Percentiles rank a stretch among this genome's conserved stretches.
These are phyloP conservation scores for Fusarium sp. DNA, from an alignment of 2,329 filamentous ascomycete genomes.

Conservation along the genomic window DNA sequence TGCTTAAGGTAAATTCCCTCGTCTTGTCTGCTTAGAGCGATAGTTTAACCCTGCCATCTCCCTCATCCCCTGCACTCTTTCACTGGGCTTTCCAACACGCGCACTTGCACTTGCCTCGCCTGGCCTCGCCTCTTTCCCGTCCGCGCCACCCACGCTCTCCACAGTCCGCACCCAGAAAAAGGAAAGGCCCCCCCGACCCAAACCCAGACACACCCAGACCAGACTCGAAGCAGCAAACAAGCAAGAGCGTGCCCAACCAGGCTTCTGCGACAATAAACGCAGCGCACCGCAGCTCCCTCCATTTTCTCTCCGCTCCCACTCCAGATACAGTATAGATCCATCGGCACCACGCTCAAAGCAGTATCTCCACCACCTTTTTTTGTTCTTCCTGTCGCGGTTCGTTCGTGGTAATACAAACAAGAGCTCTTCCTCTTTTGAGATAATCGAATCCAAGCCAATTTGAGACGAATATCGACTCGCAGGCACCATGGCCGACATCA, in stretches of 20 bases:
- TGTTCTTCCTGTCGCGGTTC: conserved; percentile 51
- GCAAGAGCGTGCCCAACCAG: conserved; percentile 60
- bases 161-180: conserved; percentile 45
- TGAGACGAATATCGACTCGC: conserved; percentile 32
- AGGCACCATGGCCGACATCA: conserved; percentile 78
- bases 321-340: conserved; percentile 75
- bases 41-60: conserved; percentile 9
- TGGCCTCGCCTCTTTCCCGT: conserved; percentile 57
- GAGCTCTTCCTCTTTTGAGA: conserved; percentile 42
- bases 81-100: conserved; percentile 31
- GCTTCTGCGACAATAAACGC: conserved; percentile 64
- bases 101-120: conserved; percentile 41
- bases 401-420: conserved; percentile 54
- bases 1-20: conserved; percentile 38
- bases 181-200: conserved; percentile 41
- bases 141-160: conserved; percentile 46
- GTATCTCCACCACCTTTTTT: conserved; percentile 72
- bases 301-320: conserved; percentile 60
- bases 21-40: conserved; percentile 28
- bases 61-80: conserved; percentile 25
- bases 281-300: conserved; percentile 59
- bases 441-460: conserved; percentile 42
- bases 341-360: conserved; percentile 74
- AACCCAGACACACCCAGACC: conserved; percentile 47
- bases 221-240: conserved; percentile 54